These are phyloP conservation scores for Plectranthus barbatus DNA, from an alignment of 257 asterid species.

Conservation along the genomic window DNA sequence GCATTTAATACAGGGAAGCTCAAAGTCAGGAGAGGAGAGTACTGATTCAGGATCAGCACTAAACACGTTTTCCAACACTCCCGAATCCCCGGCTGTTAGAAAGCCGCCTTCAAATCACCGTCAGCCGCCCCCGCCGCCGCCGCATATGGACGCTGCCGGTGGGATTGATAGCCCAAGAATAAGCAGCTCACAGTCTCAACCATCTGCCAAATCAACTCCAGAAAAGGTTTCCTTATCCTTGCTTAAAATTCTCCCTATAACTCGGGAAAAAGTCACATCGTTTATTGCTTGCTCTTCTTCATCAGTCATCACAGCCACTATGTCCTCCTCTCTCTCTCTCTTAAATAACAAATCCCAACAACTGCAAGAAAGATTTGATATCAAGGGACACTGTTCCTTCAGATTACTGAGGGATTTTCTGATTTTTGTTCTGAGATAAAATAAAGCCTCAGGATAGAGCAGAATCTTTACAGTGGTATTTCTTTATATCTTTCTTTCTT, in stretches of 20 bases:
- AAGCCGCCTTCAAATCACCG: slow-evolving; percentile 30
- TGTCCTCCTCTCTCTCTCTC: too few species aligned
- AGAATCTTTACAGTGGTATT: slow-evolving; percentile 51
- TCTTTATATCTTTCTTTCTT: slow-evolving; percentile 14
- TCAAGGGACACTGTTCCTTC: slow-evolving; percentile 20
- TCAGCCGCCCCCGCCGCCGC: slow-evolving; percentile 25
- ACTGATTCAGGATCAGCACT: slow-evolving; percentile 64
- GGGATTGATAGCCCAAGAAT: slow-evolving; percentile 34
- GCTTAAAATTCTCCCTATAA: slow-evolving; percentile 9
- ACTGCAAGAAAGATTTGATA: slow-evolving; percentile 24
- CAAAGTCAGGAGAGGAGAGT: slow-evolving; percentile 79
- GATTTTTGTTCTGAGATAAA: slow-evolving; percentile 39
- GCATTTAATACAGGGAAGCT: slow-evolving; percentile 49
- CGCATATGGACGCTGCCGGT: slow-evolving; percentile 35
- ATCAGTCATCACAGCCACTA: background rate
- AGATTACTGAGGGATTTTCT: slow-evolving; percentile 40
- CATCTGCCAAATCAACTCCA: slow-evolving; percentile 31
- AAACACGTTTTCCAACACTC: slow-evolving; percentile 42
- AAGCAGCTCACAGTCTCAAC: slow-evolving; percentile 27
- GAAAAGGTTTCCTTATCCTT: slow-evolving; percentile 41
- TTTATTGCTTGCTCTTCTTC: slow-evolving; percentile 1
- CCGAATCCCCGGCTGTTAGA: slow-evolving; percentile 64
- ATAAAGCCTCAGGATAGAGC: slow-evolving; percentile 19
- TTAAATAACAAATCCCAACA: slow-evolving; percentile 30
- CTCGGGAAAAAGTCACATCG: slow-evolving; percentile 21